Evolutionary conservation across 2,329 filamentous ascomycete genomes (phyloP).

Genomic region (Arthrobotrys sinensis): DNA sequence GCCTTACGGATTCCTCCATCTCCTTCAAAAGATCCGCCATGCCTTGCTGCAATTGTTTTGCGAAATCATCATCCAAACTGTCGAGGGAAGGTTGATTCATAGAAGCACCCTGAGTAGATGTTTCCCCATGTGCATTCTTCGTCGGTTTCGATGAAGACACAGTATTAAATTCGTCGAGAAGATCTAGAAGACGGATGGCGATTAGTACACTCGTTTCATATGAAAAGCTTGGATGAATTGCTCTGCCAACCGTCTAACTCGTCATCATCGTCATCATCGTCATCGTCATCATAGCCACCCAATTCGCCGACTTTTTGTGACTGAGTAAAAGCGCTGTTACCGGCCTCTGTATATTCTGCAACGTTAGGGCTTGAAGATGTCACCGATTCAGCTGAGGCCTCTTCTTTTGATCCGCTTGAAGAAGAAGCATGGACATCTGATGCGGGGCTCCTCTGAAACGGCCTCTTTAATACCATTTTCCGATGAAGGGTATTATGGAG

Average conservation of each 20-base stretch:
- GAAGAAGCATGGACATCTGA: conserved; percentile 12
- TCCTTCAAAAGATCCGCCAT: conserved; percentile 88
- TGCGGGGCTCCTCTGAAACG: conserved; percentile 20
- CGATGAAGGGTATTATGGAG: not conserved
- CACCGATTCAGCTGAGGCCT: not conserved
- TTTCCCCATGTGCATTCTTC: conserved; percentile 31
- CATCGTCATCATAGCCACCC: conserved; percentile 51
- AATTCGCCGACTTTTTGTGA: not conserved
- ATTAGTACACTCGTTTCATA: not conserved
- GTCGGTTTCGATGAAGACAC: conserved; percentile 56
- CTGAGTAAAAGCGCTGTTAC: not conserved
- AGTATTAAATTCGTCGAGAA: conserved; percentile 85
- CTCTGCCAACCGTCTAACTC: conserved; percentile 83
- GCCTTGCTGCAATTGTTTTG: conserved; percentile 86
- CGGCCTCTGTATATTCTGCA: not conserved
- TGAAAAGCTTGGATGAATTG: not conserved
- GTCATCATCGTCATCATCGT: conserved; percentile 69
- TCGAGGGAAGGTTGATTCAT: conserved; percentile 69
- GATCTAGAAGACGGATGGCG: conserved; percentile 73
- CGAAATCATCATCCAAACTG: conserved; percentile 80
- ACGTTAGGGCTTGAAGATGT: not conserved
- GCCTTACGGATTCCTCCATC: conserved; percentile 74
- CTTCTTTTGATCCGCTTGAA: not conserved
- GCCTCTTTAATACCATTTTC: not conserved
- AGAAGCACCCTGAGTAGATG: conserved; percentile 51